phyloP scores from a whole-genome alignment of 495 filamentous ascomycete genomes.

The Thermothielavioides terrestris region DNA sequence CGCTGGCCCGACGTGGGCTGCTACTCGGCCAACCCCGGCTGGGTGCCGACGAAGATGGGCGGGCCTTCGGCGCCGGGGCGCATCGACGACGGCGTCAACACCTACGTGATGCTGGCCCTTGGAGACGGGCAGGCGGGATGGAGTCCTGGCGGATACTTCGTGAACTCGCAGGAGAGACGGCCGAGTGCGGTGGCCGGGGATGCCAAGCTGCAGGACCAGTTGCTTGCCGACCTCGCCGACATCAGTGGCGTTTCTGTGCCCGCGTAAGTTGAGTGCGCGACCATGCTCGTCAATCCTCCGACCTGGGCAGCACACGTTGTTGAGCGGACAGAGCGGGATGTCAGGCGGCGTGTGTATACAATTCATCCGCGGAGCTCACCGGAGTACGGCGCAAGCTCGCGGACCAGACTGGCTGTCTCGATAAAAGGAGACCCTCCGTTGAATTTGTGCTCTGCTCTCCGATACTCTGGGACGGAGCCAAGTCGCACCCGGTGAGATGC shows the following conservation, averaged over 20 bases:
- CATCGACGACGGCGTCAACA: conserved; percentile 34
- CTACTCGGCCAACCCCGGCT: conserved; percentile 48
- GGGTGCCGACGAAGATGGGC: conserved; percentile 55
- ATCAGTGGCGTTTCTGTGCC: conserved; percentile 15
- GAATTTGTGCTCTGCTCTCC: too few species aligned
- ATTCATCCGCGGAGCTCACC: too few species aligned
- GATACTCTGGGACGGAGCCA: too few species aligned
- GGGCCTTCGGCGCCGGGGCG: conserved; percentile 38
- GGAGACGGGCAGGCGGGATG: conserved; percentile 25
- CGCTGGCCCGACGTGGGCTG: conserved; percentile 39
- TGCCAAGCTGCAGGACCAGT: conserved; percentile 14
- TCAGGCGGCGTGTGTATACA: too few species aligned
- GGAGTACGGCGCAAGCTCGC: too few species aligned
- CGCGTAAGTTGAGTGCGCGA: neutral
- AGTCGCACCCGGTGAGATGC: too few species aligned
- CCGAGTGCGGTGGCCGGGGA: conserved; percentile 14
- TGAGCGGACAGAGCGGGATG: too few species aligned
- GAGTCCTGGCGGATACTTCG: conserved; percentile 21
- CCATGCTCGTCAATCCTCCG: neutral
- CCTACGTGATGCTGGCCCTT: conserved; percentile 39
- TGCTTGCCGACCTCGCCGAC: conserved; percentile 17
- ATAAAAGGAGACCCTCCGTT: too few species aligned
- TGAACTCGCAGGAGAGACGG: conserved; percentile 3
- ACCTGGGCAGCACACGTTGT: too few species aligned
- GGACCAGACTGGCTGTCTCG: too few species aligned